Evolutionary conservation across 805 yeast genomes (phyloP), one percentile per base, ranked within the genome.

Genomic region (Zygoascus biomembranicola): DNA sequence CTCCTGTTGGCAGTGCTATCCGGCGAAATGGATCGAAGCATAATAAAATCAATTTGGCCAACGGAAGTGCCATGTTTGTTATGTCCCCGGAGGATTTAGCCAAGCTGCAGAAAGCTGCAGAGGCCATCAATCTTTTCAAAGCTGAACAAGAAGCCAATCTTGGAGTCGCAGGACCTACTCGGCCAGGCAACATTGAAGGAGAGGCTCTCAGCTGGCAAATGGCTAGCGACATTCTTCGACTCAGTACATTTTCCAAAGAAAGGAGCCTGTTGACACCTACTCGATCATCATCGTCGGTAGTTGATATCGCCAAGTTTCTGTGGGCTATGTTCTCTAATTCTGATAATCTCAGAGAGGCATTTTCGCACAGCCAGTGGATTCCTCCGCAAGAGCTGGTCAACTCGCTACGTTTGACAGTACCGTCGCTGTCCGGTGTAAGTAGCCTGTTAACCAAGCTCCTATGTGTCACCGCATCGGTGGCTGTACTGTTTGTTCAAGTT

Each of bases 191-290:
- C n/a, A 52, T 61, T 20, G 43, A 50, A 18, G 63, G 63, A 16
- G 53, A 61, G 1, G 53, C 55, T 10, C 49, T 61, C 43, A 59
- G 62, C 2, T 61, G 63, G 63, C 44, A 54, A 54, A 61, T 61
- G 63, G 54, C 63, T 4, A 43, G 58, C 8, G 62, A 59, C 35
- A 37, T 61, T 42, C 32, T 61, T 16, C 43, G 49, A 26, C 45
- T 56, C 11, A 26, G 53, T 41, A 53, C 48, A 13, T 11, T 23
- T 10, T 9, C n/a, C 3, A 47, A 18, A 6, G 13, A 45, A 3
- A 44, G 20, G 26, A 37, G 45, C 19, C 28, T 49, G 26, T 18
- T 14, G 37, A 10, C 18, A 19, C 43, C 32, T 4, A 13, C 31
- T 11, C 32, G 19, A 23, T 14, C 16, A 4, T 26, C 51, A 10